phyloP scores from a whole-genome alignment of 2,329 filamentous ascomycete genomes.

The Xylaria sp. region DNA sequence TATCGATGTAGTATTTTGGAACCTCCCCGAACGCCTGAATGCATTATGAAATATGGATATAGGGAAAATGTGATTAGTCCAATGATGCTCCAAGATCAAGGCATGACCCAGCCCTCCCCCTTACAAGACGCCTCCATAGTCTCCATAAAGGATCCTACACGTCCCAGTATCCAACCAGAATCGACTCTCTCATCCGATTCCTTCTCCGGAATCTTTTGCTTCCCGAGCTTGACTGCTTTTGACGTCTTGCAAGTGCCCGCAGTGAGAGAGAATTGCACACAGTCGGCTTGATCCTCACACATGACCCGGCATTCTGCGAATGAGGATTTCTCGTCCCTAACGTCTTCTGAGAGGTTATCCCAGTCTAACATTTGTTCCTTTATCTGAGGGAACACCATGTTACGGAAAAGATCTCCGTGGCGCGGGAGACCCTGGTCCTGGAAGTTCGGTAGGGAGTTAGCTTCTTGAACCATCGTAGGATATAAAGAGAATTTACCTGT shows the following conservation, averaged over 20 bases:
- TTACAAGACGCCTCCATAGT: constrained; percentile 21
- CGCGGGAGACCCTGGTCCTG: constrained; percentile 20
- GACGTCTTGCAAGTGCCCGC: constrained; percentile 24
- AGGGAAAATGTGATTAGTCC: neutral
- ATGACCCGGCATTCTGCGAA: constrained; percentile 26
- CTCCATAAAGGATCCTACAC: constrained; percentile 21
- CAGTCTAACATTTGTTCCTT: constrained; percentile 15
- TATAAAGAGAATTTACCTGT: constrained; percentile 7
- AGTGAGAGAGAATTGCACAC: constrained; percentile 31
- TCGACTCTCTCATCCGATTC: neutral
- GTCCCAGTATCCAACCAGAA: constrained; percentile 31
- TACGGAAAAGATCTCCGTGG: constrained; percentile 32
- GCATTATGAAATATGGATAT: neutral
- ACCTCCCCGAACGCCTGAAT: constrained; percentile 1
- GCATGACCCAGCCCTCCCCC: constrained; percentile 25
- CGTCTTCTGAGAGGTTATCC: constrained; percentile 31
- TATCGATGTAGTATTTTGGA: neutral
- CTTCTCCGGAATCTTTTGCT: neutral
- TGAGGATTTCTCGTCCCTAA: constrained; percentile 14
- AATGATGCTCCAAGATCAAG: constrained; percentile 7
- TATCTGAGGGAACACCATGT: constrained; percentile 25
- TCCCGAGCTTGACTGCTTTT: constrained; percentile 12
- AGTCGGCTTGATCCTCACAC: constrained; percentile 21
- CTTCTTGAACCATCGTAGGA: neutral
- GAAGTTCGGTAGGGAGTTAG: neutral